These are phyloP conservation scores for Novymonas esmeraldas DNA, from an alignment of 208 protist species.

Conservation along the genomic window DNA sequence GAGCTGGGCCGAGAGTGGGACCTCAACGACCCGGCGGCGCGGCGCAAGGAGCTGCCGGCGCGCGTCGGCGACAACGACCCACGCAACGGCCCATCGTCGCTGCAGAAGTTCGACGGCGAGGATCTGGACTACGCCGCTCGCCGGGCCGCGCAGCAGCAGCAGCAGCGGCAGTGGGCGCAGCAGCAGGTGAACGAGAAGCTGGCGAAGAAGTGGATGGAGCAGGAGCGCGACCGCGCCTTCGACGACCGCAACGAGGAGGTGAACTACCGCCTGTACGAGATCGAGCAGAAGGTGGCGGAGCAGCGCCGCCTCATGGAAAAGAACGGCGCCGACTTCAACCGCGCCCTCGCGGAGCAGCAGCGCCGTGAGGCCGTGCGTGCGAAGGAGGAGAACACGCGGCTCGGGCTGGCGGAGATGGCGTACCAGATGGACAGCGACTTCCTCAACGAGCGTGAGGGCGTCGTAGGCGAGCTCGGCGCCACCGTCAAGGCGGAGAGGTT, in stretches of 20 bases:
- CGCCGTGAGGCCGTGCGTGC: slow-evolving; percentile 69
- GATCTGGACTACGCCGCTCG: slow-evolving; percentile 84
- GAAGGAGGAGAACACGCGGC: slow-evolving; percentile 80
- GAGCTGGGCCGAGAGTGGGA: slow-evolving; percentile 88
- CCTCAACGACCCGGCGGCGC: slow-evolving; percentile 87
- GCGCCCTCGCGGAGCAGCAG: slow-evolving; percentile 87
- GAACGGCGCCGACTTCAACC: slow-evolving; percentile 90
- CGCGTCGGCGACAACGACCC: slow-evolving; percentile 91
- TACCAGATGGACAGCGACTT: slow-evolving; percentile 89
- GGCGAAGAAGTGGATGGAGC: slow-evolving; percentile 93
- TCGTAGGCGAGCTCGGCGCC: slow-evolving; percentile 68
- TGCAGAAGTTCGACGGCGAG: slow-evolving; percentile 94
- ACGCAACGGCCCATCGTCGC: slow-evolving; percentile 73
- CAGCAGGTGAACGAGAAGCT: slow-evolving; percentile 92
- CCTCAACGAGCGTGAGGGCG: slow-evolving; percentile 88
- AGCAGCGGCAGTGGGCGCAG: slow-evolving; percentile 85
- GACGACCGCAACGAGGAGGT: slow-evolving; percentile 90
- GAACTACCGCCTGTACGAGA: slow-evolving; percentile 77
- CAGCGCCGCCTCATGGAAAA: slow-evolving; percentile 68
- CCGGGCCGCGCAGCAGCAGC: slow-evolving; percentile 72
- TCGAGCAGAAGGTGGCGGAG: slow-evolving; percentile 77
- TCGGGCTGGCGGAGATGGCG: slow-evolving; percentile 89
- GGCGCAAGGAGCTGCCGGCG: slow-evolving; percentile 82
- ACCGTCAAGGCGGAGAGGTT: slow-evolving; percentile 81
- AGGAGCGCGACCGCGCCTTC: slow-evolving; percentile 77